Evolutionary conservation across 805 yeast species (phyloP).

Genomic region (Pichia cabralensis): DNA sequence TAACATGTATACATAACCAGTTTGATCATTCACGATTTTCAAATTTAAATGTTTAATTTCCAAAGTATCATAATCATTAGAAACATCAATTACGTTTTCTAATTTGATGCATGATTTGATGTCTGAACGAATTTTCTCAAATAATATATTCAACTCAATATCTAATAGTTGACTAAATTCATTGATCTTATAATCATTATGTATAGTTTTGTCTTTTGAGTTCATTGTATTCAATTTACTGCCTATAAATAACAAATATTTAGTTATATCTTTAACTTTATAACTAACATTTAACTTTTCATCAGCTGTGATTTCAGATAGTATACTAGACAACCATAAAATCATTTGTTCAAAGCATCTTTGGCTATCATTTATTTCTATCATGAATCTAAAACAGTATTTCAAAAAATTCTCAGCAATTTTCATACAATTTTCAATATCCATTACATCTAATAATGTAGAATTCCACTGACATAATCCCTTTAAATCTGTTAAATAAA

Average conservation of each 20-base stretch:
- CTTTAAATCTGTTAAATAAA: constrained; percentile 33
- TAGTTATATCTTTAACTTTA: constrained; percentile 23
- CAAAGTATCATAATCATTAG: too few relatives aligned
- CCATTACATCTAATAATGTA: constrained; percentile 13
- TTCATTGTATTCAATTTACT: constrained; percentile 3
- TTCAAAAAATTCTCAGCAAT: constrained; percentile 22
- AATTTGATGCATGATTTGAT: constrained; percentile 12
- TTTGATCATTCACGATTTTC: too few relatives aligned
- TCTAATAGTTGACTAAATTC: constrained; percentile 10
- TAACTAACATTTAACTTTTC: constrained; percentile 16
- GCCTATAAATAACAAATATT: constrained; percentile 20
- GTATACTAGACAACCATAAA: constrained; percentile 32
- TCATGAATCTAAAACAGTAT: constrained; percentile 28
- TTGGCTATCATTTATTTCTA: constrained; percentile 38
- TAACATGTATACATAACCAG: too few relatives aligned
- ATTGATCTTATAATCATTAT: constrained; percentile 2
- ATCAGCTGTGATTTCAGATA: constrained; percentile 31
- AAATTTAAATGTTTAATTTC: too few relatives aligned
- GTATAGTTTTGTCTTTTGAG: background rate
- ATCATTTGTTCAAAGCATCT: constrained; percentile 34
- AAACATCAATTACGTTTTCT: too few relatives aligned
- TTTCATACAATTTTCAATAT: constrained; percentile 13
- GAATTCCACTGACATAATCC: constrained; percentile 31
- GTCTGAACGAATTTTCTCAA: constrained; percentile 13
- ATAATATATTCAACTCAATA: constrained; percentile 8